phyloP scores from a whole-genome alignment of 352 stramenopile species.

The Phytopythium chamaehyphon region DNA sequence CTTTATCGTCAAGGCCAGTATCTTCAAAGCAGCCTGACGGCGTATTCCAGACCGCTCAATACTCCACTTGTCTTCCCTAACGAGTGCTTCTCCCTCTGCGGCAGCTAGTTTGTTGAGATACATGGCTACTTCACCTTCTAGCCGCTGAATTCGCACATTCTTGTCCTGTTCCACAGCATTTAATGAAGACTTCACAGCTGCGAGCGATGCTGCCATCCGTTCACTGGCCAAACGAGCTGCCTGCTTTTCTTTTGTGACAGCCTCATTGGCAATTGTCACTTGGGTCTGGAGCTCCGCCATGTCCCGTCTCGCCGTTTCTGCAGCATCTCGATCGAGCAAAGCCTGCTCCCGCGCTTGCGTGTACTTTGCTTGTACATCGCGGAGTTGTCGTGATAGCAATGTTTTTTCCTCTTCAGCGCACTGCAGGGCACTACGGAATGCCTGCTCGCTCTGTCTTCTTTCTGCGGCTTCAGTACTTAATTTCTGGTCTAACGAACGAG shows the following conservation, averaged over 20 bases:
- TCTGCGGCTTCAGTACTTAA: constrained; percentile 26
- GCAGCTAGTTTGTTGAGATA: constrained; percentile 56
- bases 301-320: constrained; percentile 52
- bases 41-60: constrained; percentile 22
- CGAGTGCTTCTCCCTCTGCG: constrained; percentile 50
- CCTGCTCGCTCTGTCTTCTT: constrained; percentile 30
- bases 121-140: constrained; percentile 42
- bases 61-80: constrained; percentile 43
- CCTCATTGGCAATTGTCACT: constrained; percentile 40
- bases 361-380: constrained; percentile 60
- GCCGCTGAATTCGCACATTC: constrained; percentile 35
- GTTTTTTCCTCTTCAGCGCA: constrained; percentile 52
- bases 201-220: constrained; percentile 50
- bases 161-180: constrained; percentile 68
- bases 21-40: constrained; percentile 23
- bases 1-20: constrained; percentile 20
- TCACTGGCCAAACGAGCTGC: constrained; percentile 47
- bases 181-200: constrained; percentile 53
- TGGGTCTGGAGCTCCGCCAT: constrained; percentile 40
- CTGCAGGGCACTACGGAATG: constrained; percentile 29
- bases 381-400: constrained; percentile 44
- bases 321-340: constrained; percentile 55
- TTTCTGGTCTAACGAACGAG: constrained; percentile 33
- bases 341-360: constrained; percentile 48
- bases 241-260: constrained; percentile 49